Evolutionary conservation across 805 yeast genomes (phyloP).

Genomic region (Kodamaea fukazawae): DNA sequence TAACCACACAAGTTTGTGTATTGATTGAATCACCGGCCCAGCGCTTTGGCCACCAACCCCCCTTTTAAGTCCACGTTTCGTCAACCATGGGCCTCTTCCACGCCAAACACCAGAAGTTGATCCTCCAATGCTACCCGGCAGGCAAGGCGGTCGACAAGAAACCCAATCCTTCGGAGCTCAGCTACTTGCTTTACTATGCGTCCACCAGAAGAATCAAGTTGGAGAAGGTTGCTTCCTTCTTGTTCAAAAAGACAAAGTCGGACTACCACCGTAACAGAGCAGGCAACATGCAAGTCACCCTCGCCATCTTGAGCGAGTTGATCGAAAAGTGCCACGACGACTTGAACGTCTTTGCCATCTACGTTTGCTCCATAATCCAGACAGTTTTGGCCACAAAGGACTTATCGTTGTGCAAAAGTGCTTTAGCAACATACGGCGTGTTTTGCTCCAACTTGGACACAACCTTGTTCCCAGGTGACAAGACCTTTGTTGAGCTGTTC

Average conservation of each 20-base stretch:
- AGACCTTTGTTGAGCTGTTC: conserved; percentile 51
- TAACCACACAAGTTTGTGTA: too few species aligned
- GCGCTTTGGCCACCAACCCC: too few species aligned
- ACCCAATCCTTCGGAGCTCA: conserved; percentile 89
- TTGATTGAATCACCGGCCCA: too few species aligned
- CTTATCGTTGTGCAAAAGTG: conserved; percentile 53
- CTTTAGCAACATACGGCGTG: conserved; percentile 45
- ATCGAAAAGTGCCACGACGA: conserved; percentile 78
- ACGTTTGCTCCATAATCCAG: conserved; percentile 59
- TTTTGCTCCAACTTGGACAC: conserved; percentile 53
- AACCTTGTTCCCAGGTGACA: conserved; percentile 64
- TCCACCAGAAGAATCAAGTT: conserved; percentile 85
- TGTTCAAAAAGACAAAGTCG: conserved; percentile 56
- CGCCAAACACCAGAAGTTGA: conserved; percentile 87
- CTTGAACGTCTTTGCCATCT: conserved; percentile 74
- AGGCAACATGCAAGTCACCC: conserved; percentile 83
- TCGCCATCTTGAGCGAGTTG: conserved; percentile 65
- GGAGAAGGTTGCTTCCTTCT: conserved; percentile 75
- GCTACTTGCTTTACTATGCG: conserved; percentile 85
- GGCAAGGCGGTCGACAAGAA: conserved; percentile 84
- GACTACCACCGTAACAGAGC: conserved; percentile 62
- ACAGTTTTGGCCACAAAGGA: conserved; percentile 57
- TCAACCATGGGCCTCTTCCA: conserved; percentile 35
- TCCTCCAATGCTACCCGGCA: conserved; percentile 89
- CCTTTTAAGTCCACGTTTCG: neutral